These are phyloP conservation scores for Penicillium pulvis DNA, from an alignment of 495 filamentous ascomycete species.

Conservation along the genomic window DNA sequence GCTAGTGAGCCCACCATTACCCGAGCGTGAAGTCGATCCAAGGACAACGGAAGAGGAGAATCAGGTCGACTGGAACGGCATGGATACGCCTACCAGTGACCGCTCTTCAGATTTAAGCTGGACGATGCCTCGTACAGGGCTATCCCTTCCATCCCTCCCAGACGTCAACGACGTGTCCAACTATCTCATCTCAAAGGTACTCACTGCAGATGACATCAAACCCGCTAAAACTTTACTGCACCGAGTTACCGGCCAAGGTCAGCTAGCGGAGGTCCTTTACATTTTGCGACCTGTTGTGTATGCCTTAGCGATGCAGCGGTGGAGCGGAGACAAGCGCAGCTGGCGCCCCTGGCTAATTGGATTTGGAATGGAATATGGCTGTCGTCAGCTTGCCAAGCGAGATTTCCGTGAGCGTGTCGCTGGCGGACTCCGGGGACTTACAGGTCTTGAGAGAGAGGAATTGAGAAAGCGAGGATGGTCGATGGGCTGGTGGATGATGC, in stretches of 20 bases:
- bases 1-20: slow-evolving; percentile 79
- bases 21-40: slow-evolving; percentile 77
- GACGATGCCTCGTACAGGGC: slow-evolving; percentile 93
- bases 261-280: slow-evolving; percentile 84
- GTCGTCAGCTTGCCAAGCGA: slow-evolving; percentile 77
- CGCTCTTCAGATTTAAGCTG: slow-evolving; percentile 58
- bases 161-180: slow-evolving; percentile 75
- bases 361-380: slow-evolving; percentile 81
- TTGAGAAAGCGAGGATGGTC: slow-evolving; percentile 82
- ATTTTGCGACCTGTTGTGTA: slow-evolving; percentile 89
- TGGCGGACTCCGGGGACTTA: slow-evolving; percentile 69
- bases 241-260: slow-evolving; percentile 64
- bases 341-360: slow-evolving; percentile 95
- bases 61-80: slow-evolving; percentile 45
- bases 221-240: slow-evolving; percentile 81
- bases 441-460: slow-evolving; percentile 85
- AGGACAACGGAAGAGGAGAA: slow-evolving; percentile 60
- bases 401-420: slow-evolving; percentile 66
- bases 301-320: slow-evolving; percentile 78
- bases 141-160: slow-evolving; percentile 79
- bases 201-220: slow-evolving; percentile 96
- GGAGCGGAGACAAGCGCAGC: slow-evolving; percentile 57
- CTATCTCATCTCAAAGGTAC: slow-evolving; percentile 86
- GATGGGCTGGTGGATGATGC: slow-evolving; percentile 92
- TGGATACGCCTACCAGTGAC: slow-evolving; percentile 51